A percentile compares a stretch with the other conserved stretches of the same genome.
phyloP scores from a whole-genome alignment of 1,139 yeast species.

The Hyphopichia fennica region DNA sequence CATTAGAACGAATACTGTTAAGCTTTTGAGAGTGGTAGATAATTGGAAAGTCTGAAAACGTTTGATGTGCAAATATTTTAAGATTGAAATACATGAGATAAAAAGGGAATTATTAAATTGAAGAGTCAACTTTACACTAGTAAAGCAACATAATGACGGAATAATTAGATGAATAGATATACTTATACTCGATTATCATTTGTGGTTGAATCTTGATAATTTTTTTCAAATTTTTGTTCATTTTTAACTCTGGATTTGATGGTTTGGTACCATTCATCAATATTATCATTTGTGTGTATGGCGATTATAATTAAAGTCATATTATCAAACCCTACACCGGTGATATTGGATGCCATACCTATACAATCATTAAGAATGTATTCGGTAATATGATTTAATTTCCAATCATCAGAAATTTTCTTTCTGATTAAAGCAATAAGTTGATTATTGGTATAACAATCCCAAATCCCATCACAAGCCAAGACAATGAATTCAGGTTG shows the following conservation, averaged over 20 bases:
- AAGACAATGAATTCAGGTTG: constrained; percentile 64
- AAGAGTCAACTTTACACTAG: no score
- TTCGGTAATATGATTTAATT: constrained; percentile 58
- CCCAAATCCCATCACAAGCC: constrained; percentile 85
- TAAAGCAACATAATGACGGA: no score
- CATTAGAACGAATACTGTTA: not conserved
- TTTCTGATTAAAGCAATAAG: constrained; percentile 55
- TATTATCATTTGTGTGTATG: constrained; percentile 42
- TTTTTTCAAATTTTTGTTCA: constrained; percentile 23
- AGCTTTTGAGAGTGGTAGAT: not conserved
- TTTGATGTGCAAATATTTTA: no score
- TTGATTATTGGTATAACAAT: constrained; percentile 63
- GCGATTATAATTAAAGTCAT: constrained; percentile 73
- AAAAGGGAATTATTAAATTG: not conserved
- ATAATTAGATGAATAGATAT: no score
- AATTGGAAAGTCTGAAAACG: no score
- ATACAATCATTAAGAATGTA: constrained; percentile 64
- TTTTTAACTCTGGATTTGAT: constrained; percentile 51
- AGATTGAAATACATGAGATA: no score
- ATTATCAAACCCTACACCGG: constrained; percentile 80
- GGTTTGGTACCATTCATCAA: constrained; percentile 58
- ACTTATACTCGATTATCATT: not conserved
- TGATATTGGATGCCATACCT: constrained; percentile 68
- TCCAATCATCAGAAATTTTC: constrained; percentile 57
- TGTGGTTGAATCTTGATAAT: not conserved